phyloP scores from a whole-genome alignment of 495 filamentous ascomycete species.

The Aspergillus haitiensis region DNA sequence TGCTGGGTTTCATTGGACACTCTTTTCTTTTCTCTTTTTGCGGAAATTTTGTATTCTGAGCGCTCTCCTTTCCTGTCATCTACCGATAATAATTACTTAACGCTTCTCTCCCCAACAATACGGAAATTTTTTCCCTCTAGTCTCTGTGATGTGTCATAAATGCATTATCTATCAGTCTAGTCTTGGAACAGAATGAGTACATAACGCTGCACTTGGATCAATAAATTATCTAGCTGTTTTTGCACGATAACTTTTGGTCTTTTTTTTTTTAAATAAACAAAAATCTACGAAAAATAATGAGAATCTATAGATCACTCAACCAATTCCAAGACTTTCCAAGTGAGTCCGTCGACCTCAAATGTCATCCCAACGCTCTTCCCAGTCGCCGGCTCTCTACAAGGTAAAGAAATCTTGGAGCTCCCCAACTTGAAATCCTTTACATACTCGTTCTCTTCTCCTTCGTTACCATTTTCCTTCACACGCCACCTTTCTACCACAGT shows the following conservation, averaged over 20 bases:
- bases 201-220: too few species aligned
- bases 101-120: background rate
- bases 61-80: background rate
- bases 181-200: too few species aligned
- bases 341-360: constrained; percentile 6
- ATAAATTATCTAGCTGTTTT: too few species aligned
- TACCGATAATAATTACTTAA: background rate
- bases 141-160: background rate
- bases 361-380: constrained; percentile 1
- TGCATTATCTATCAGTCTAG: background rate
- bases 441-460: background rate
- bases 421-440: constrained; percentile 1
- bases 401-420: background rate
- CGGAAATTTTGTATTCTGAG: constrained; percentile 6
- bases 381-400: background rate
- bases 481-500: constrained; percentile 5
- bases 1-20: background rate
- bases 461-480: background rate
- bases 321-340: background rate
- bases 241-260: too few species aligned
- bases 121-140: background rate
- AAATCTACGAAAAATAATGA: background rate
- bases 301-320: background rate
- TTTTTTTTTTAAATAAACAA: too few species aligned
- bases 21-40: background rate